These are phyloP conservation scores for Apiospora saccharicola DNA, from an alignment of 2,329 filamentous ascomycete species.

Conservation along the genomic window DNA sequence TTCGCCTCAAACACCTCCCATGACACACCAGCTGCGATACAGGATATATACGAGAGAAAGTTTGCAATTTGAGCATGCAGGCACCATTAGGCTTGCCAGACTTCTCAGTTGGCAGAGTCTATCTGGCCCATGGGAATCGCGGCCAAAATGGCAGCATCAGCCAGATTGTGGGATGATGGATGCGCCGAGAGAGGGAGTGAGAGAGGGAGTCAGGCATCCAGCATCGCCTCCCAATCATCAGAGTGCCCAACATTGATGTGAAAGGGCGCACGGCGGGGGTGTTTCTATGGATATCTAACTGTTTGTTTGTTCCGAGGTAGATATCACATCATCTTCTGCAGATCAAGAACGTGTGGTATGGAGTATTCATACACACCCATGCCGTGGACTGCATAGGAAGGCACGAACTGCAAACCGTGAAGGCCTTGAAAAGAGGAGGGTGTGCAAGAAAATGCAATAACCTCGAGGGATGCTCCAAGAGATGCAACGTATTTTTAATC, in stretches of 20 bases:
- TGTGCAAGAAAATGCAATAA: neutral
- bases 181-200: neutral
- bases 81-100: neutral
- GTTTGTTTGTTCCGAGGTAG: neutral
- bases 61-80: neutral
- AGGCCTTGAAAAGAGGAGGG: neutral
- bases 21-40: neutral
- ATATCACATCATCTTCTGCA: neutral
- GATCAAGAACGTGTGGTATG: no score
- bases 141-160: neutral
- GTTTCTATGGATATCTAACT: neutral
- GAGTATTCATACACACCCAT: neutral
- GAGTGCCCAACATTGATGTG: neutral
- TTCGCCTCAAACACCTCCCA: neutral
- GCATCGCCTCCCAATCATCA: neutral
- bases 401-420: neutral
- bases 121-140: neutral
- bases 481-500: neutral
- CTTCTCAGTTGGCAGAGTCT: neutral
- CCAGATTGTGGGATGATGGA: neutral
- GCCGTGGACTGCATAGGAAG: neutral
- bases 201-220: no score
- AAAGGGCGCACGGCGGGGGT: neutral
- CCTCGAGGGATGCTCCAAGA: neutral
- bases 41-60: neutral